Evolutionary conservation across 1,284 basidiomycete genomes (phyloP).

Genomic region (Heterobasidion parviporum): DNA sequence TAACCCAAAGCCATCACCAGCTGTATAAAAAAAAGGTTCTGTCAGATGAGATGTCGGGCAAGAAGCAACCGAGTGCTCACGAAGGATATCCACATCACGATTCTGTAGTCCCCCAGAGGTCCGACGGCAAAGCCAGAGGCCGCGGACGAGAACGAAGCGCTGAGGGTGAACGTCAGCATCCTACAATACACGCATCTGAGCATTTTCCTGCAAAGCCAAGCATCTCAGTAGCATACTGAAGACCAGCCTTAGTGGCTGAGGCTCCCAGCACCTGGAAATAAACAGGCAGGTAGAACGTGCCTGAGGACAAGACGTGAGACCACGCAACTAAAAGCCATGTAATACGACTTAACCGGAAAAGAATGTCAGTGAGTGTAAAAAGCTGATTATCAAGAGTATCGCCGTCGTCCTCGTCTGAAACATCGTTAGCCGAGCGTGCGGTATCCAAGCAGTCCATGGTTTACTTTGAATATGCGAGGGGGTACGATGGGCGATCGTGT

Average conservation of each 20-base stretch:
- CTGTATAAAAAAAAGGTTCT: background rate
- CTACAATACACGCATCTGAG: conserved; percentile 22
- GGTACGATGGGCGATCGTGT: conserved; percentile 52
- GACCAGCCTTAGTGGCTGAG: conserved; percentile 67
- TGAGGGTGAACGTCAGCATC: conserved; percentile 73
- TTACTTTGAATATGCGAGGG: conserved; percentile 69
- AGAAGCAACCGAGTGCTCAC: conserved; percentile 19
- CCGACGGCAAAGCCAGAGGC: conserved; percentile 53
- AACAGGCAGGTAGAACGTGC: conserved; percentile 65
- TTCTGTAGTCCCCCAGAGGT: conserved; percentile 51
- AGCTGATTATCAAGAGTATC: conserved; percentile 50
- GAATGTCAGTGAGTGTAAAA: conserved; percentile 66
- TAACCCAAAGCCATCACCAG: conserved; percentile 49
- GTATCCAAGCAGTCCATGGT: conserved; percentile 2
- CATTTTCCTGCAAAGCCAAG: background rate
- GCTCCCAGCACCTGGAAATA: conserved; percentile 77
- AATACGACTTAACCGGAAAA: conserved; percentile 33
- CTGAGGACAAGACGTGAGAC: conserved; percentile 18
- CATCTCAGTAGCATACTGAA: conserved; percentile 34
- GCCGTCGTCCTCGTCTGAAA: conserved; percentile 64
- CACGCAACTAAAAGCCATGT: background rate
- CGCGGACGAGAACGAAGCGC: conserved; percentile 47
- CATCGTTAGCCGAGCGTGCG: conserved; percentile 3
- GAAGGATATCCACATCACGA: conserved; percentile 53
- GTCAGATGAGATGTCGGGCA: background rate